Percentiles rank a stretch among this genome's conserved stretches.
phyloP scores from a whole-genome alignment of 2,329 filamentous ascomycete species.

The Diplodia mutila region DNA sequence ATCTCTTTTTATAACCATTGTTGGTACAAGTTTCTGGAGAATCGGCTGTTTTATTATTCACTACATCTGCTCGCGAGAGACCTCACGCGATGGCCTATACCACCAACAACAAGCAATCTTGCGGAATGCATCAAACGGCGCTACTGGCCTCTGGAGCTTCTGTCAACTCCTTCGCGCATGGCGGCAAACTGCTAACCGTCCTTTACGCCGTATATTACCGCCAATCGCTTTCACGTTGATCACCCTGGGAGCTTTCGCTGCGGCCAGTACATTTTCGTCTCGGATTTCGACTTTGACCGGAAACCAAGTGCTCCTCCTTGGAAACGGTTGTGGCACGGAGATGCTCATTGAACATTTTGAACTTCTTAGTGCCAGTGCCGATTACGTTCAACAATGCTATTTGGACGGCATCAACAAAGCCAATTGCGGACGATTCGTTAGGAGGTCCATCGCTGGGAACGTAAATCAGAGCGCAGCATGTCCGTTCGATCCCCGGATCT shows the following conservation, averaged over 20 bases:
- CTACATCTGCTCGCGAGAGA: constrained; percentile 26
- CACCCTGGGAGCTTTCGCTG: background rate
- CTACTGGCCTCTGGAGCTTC: background rate
- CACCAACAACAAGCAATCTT: constrained; percentile 30
- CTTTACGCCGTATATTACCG: constrained; percentile 3
- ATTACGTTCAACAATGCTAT: constrained; percentile 19
- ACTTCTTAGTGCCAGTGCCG: background rate
- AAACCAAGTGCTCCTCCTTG: constrained; percentile 9
- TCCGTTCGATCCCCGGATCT: constrained; percentile 28
- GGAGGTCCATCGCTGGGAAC: constrained; percentile 15
- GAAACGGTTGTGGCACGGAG: background rate
- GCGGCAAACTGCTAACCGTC: constrained; percentile 19
- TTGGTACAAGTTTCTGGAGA: constrained; percentile 32
- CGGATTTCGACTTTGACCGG: constrained; percentile 4
- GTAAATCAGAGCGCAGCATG: constrained; percentile 25
- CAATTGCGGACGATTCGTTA: constrained; percentile 22
- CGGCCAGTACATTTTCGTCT: constrained; percentile 24
- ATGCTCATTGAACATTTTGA: too few species aligned
- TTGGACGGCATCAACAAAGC: background rate
- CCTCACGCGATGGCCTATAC: constrained; percentile 32
- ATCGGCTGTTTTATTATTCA: constrained; percentile 32
- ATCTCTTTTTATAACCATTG: constrained; percentile 38
- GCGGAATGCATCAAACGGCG: constrained; percentile 23
- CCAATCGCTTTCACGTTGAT: background rate
- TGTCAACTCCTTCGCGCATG: background rate